Evolutionary conservation across 148 eudicot species (phyloP), one percentile per base, ranked within the genome.

Genomic region (Dianthus caryophyllus): DNA sequence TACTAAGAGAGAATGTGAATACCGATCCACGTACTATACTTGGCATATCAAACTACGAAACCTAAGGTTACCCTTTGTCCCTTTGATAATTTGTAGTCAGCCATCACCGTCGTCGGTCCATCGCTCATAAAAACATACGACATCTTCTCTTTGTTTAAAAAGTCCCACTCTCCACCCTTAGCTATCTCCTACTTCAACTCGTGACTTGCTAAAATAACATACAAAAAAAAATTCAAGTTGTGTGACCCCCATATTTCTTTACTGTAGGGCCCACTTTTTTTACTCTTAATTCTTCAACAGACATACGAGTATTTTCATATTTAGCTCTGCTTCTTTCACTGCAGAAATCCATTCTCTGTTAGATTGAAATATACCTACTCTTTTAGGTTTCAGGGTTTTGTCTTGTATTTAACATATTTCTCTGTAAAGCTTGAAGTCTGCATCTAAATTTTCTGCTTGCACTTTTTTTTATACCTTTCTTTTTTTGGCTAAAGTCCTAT

Each of bases 351-450:
- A 71, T 53, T 15, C 71, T 60, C 41, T 71, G 55, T 39, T 70
- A 30, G 36, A 33, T 72, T 68, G 59, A 64, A 41, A 41, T 41
- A 41, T 41, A 41, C 11, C 44, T 41, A 41, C 44, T 41, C 44
- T 33, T 41, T 46, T 66, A 72, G 81, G 89, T 83, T 85, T 85
- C 81, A 70, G 83, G 82, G 76, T 83, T 83, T 79, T 74, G 68
- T 44, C 21, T 54, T 54, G 25, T 25, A 24, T 54, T 25, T 54
- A 48, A 13, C 51, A 33, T 55, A 33, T 64, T 76, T 38, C 52
- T 27, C 65, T 41, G 14, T 53, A 55, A 61, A 68, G 68, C 52
- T 66, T 60, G 65, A 36, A 72, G 49, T 25, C 60, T 68, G 48
- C 36, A 33, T 44, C 21, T 39, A 29, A 70, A 61, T 73, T 47